Evolutionary conservation across 164 flowering plant genomes (phyloP).

Genomic region (Cinnamomum chago): DNA sequence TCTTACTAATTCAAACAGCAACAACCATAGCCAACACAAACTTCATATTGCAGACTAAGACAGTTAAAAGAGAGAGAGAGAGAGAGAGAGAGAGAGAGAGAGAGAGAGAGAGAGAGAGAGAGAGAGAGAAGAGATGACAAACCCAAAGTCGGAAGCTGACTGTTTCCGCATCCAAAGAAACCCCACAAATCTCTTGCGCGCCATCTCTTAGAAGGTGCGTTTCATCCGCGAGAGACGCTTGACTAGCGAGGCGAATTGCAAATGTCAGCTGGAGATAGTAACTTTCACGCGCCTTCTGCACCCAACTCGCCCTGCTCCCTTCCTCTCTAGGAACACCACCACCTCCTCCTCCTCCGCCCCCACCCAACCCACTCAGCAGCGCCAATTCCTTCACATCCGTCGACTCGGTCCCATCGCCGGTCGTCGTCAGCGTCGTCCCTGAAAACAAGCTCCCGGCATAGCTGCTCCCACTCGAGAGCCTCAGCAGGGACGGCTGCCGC

Average conservation of each 20-base stretch:
- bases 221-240: conserved; percentile 46
- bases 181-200: conserved; percentile 9
- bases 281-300: conserved; percentile 51
- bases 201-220: conserved; percentile 28
- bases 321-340: conserved; percentile 17
- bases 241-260: conserved; percentile 55
- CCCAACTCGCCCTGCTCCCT: conserved; percentile 26
- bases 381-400: conserved; percentile 29
- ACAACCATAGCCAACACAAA: neutral
- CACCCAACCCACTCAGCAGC: neutral
- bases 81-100: neutral
- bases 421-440: conserved; percentile 16
- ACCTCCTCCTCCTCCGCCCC: neutral
- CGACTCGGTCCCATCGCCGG: conserved; percentile 35
- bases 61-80: neutral
- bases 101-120: neutral
- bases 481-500: conserved; percentile 43
- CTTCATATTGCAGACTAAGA: neutral
- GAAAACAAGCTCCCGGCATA: conserved; percentile 73
- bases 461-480: conserved; percentile 63
- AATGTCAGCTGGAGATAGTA: conserved; percentile 64
- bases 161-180: conserved; percentile 40
- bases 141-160: conserved; percentile 93
- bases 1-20: neutral
- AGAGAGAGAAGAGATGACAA: conserved; percentile 1